Conservation (phyloP, 257 asterid genomes). For the Craterostigma plantagineum region DNA sequence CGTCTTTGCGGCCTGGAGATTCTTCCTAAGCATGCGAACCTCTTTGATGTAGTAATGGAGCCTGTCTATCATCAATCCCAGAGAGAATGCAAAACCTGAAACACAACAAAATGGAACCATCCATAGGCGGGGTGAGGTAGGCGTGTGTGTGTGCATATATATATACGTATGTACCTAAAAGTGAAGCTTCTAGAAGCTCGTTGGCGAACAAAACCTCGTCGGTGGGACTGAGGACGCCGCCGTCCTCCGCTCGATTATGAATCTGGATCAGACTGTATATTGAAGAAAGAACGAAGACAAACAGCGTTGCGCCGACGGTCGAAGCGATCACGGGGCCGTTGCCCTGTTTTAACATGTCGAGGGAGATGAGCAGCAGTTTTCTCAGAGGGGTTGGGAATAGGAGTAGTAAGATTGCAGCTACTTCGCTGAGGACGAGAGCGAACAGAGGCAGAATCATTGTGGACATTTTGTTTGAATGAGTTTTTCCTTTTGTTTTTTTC, state of each 20-base stretch:
- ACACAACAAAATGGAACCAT: neutral
- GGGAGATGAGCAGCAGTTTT: conserved; percentile 26
- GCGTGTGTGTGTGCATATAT: neutral
- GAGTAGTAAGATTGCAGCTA: conserved; percentile 28
- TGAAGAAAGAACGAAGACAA: conserved; percentile 32
- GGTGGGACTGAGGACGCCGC: conserved; percentile 34
- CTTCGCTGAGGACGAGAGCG: conserved; percentile 39
- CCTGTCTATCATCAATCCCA: conserved; percentile 61
- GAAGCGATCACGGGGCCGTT: conserved; percentile 53
- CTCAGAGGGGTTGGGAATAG: conserved; percentile 61
- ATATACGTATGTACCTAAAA: conserved; percentile 25
- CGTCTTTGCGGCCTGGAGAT: conserved; percentile 51
- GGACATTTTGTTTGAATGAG: too few relatives aligned
- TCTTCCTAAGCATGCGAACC: conserved; percentile 68
- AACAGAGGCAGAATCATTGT: conserved; percentile 70
- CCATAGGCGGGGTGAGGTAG: neutral
- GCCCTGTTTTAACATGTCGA: conserved; percentile 56
- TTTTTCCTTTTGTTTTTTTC: too few relatives aligned
- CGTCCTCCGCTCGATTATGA: conserved; percentile 27
- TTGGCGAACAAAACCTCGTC: conserved; percentile 57
- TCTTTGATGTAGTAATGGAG: conserved; percentile 82
- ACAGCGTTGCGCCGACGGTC: conserved; percentile 55
- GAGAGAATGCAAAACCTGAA: conserved; percentile 41
- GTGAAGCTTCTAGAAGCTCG: conserved; percentile 52
- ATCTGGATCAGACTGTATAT: conserved; percentile 23